phyloP scores from a whole-genome alignment of 2,329 filamentous ascomycete species.

The Fusarium keratoplasticum region DNA sequence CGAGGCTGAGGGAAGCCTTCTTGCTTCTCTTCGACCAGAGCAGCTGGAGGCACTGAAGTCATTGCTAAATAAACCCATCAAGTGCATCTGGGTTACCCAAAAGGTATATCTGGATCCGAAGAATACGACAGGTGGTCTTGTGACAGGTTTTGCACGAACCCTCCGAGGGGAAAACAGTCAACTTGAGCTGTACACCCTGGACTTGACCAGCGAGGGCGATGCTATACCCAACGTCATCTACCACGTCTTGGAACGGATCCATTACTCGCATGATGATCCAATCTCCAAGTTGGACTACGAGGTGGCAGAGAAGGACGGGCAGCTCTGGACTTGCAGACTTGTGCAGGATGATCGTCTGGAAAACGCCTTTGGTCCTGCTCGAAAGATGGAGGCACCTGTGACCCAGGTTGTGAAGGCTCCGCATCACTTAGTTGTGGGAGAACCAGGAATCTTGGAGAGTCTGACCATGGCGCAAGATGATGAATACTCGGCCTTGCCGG shows the following conservation, averaged over 20 bases:
- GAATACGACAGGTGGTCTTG: slow-evolving; percentile 36
- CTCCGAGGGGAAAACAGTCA: slow-evolving; percentile 36
- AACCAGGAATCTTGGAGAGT: slow-evolving; percentile 38
- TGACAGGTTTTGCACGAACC: slow-evolving; percentile 38
- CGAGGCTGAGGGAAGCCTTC: slow-evolving; percentile 33
- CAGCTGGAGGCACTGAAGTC: slow-evolving; percentile 32
- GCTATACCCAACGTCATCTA: slow-evolving; percentile 18
- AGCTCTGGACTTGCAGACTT: slow-evolving; percentile 40
- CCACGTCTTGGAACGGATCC: slow-evolving; percentile 30
- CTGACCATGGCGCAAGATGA: slow-evolving; percentile 35
- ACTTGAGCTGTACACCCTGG: slow-evolving; percentile 37
- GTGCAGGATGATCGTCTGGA: slow-evolving; percentile 31
- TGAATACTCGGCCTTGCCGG: neutral
- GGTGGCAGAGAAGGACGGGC: slow-evolving; percentile 38
- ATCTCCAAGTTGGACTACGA: slow-evolving; percentile 40
- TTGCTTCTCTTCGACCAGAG: slow-evolving; percentile 25
- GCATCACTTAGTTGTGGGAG: slow-evolving; percentile 32
- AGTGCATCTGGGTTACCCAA: slow-evolving; percentile 38
- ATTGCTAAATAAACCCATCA: slow-evolving; percentile 29
- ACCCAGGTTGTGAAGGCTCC: slow-evolving; percentile 14
- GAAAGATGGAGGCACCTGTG: slow-evolving; percentile 24
- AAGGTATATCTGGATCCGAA: slow-evolving; percentile 39
- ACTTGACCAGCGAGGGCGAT: slow-evolving; percentile 33
- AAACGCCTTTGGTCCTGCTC: slow-evolving; percentile 35
- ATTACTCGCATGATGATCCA: slow-evolving; percentile 37